Conservation (phyloP, 129 eudicot genomes). For the Artemisia argyi region DNA sequence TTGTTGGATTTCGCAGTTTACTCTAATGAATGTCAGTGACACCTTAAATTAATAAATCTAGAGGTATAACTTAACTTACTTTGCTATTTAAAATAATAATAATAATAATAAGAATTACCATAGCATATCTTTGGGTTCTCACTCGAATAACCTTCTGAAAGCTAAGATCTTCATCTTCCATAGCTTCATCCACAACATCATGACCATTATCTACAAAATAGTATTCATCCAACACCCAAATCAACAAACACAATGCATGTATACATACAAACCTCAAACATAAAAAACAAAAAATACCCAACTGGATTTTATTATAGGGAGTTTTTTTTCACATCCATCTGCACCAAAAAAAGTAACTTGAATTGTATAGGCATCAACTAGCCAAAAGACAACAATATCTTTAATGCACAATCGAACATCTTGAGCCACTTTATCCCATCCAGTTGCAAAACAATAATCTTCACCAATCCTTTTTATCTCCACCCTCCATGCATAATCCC, state of each 20-base stretch:
- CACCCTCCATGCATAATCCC: slow-evolving; percentile 26
- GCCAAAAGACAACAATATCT: slow-evolving; percentile 25
- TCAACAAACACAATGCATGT: background rate
- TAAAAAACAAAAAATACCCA: slow-evolving; percentile 11
- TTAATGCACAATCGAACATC: slow-evolving; percentile 16
- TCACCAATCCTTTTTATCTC: slow-evolving; percentile 23
- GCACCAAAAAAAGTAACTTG: slow-evolving; percentile 11
- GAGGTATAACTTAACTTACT: background rate
- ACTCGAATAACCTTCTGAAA: slow-evolving; percentile 9
- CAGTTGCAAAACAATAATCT: slow-evolving; percentile 31
- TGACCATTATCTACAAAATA: slow-evolving; percentile 27
- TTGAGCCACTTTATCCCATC: slow-evolving; percentile 29
- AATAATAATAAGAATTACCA: slow-evolving; percentile 29
- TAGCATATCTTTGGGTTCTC: background rate
- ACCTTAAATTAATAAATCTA: background rate
- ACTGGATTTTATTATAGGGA: slow-evolving; percentile 22
- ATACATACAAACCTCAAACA: background rate
- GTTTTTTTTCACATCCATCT: slow-evolving; percentile 28
- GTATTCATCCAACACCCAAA: background rate
- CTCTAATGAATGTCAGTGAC: background rate
- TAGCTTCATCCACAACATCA: background rate
- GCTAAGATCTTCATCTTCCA: slow-evolving; percentile 4
- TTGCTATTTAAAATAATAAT: too few species aligned
- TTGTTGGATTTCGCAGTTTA: background rate
- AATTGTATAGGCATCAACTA: slow-evolving; percentile 23